Conservation (phyloP, 2,329 filamentous ascomycete genomes). For the Stachybotrys chlorohalonatus region DNA sequence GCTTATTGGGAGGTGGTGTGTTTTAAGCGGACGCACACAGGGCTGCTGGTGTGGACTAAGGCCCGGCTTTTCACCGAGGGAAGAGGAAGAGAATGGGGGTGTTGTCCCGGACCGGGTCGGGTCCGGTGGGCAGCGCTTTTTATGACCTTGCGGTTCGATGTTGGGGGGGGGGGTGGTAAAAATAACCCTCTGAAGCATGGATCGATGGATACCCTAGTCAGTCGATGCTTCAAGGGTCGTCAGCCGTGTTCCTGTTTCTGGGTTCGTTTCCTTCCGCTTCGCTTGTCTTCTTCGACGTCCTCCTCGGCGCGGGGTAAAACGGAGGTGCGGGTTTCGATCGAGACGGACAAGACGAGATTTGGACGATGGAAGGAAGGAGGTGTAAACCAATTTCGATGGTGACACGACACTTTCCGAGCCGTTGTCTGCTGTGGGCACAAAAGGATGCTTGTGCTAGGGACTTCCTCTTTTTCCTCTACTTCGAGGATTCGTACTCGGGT, state of each 20-base stretch:
- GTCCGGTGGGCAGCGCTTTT: neutral
- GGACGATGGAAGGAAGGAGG: neutral
- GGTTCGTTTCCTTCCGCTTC: neutral
- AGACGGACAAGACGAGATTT: too few species aligned
- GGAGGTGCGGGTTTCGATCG: neutral
- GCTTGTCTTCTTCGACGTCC: neutral
- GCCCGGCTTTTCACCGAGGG: neutral
- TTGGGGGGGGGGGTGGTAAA: neutral
- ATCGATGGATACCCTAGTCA: too few species aligned
- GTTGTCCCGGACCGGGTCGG: neutral
- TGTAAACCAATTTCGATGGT: neutral
- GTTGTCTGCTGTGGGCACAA: neutral
- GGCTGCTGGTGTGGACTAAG: neutral
- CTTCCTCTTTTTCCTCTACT: neutral
- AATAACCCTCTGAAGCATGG: neutral
- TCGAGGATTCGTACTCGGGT: neutral
- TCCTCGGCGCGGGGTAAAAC: neutral
- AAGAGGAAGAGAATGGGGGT: neutral
- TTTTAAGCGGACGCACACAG: neutral
- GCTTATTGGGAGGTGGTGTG: neutral
- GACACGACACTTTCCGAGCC: neutral
- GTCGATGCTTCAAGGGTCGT: neutral
- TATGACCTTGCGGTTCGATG: too few species aligned
- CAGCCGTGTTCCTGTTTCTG: neutral
- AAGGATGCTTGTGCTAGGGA: neutral